phyloP scores from a whole-genome alignment of 2,329 filamentous ascomycete species.

The Pseudogymnoascus sp. region DNA sequence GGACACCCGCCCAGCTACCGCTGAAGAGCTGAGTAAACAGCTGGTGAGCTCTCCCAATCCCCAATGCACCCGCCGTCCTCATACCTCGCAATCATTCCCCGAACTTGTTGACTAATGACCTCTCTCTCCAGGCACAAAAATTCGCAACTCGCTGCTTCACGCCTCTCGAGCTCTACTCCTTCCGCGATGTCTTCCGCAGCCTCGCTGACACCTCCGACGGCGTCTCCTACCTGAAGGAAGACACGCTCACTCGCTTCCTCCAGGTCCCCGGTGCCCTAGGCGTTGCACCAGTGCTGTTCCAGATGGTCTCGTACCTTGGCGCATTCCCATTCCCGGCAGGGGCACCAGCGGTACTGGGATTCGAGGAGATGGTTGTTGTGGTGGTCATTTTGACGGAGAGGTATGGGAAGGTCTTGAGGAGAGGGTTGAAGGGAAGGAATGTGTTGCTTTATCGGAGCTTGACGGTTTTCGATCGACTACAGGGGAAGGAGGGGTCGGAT shows the following conservation, averaged over 20 bases:
- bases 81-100: too few species aligned
- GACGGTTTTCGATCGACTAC: conserved; percentile 56
- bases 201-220: conserved; percentile 57
- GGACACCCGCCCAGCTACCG: conserved; percentile 19
- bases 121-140: conserved; percentile 41
- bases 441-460: conserved; percentile 63
- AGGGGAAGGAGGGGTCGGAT: conserved; percentile 28
- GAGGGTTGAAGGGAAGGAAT: conserved; percentile 47
- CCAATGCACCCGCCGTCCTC: not conserved
- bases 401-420: conserved; percentile 54
- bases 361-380: conserved; percentile 63
- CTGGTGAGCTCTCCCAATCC: conserved; percentile 20
- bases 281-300: conserved; percentile 60
- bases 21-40: conserved; percentile 26
- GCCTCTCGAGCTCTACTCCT: conserved; percentile 62
- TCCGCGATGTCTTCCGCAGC: conserved; percentile 63
- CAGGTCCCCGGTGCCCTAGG: conserved; percentile 63
- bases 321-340: conserved; percentile 66
- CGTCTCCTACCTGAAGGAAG: conserved; percentile 59
- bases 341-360: conserved; percentile 60
- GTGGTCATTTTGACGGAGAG: conserved; percentile 65
- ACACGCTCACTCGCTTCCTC: conserved; percentile 62
- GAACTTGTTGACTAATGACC: too few species aligned
- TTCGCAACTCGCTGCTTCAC: conserved; percentile 66
- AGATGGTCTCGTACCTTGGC: conserved; percentile 62